Evolutionary conservation across 768 basidiomycete genomes (phyloP), one percentile per base, ranked within the genome.

Genomic region (Boletus speciosus): DNA sequence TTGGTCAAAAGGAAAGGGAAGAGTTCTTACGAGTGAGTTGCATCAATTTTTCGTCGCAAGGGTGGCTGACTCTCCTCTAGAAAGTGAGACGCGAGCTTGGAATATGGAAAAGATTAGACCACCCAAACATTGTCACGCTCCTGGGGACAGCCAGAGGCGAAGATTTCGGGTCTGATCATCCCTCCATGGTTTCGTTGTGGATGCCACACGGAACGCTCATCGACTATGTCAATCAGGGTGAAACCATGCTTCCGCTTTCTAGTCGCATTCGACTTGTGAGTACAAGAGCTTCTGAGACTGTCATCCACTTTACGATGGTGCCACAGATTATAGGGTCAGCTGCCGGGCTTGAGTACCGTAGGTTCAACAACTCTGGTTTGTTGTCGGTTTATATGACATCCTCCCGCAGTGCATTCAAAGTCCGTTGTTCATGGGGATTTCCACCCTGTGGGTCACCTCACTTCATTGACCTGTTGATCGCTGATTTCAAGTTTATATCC

Each of bases 101-200:
- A 41, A 16, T 58, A 41, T 58, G 57, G 57, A 57, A 15, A 31
- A 51, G 40, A 41, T 10, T 58, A 6, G n/a, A 56, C 6, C 44
- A 57, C 9, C 57, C 36, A 1, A 57, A 57, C 55, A 57, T 58
- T 6, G 55, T 58, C 14, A 45, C 49, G 1, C 42, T 58, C 14
- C 35, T 57, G 14, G 57, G 57, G 2, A 48, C 16, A 2, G 55
- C 55, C 23, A 1, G 1, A 1, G 57, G 49, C 8, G 27, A 11
- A 9, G 35, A 15, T 2, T 57, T 57, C 15, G 56, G 31, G 29
- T 57, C 56, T 15, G 25, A 46, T 16, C 5, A 57, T 46, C 21
- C n/a, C 2, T 57, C 47, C 47, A 40, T 57, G 47, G 56, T 57
- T 46, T 35, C 54, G 9, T 19, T 15, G 47, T 56, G 42, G 54